Conservation (phyloP, 306 rosid genomes). For the Carpinus fangiana region DNA sequence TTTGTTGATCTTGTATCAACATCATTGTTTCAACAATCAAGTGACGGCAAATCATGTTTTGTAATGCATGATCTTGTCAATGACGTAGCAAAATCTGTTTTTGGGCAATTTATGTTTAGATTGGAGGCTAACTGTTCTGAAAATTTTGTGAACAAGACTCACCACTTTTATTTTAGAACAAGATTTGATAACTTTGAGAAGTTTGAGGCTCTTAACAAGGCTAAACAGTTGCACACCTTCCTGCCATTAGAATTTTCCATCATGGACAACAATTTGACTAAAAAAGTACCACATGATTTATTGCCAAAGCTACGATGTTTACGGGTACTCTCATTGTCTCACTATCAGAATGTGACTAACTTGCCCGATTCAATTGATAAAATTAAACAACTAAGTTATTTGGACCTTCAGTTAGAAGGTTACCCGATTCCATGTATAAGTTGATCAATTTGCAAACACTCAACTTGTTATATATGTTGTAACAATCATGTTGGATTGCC, state of each 20-base stretch:
- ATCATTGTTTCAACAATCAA: conserved; percentile 37
- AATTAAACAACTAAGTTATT: conserved; percentile 32
- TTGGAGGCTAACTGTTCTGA: not conserved
- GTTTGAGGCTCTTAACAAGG: conserved; percentile 20
- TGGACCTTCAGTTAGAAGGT: conserved; percentile 15
- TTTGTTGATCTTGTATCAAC: conserved; percentile 29
- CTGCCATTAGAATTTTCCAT: not conserved
- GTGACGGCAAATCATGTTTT: not conserved
- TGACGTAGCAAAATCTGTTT: conserved; percentile 36
- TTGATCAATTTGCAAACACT: conserved; percentile 41
- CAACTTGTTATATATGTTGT: conserved; percentile 24
- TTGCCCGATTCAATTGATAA: conserved; percentile 25
- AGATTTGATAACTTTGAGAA: conserved; percentile 17
- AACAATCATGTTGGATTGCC: conserved; percentile 4
- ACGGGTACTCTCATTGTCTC: conserved; percentile 22
- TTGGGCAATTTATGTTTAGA: conserved; percentile 9
- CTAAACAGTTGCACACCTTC: conserved; percentile 22
- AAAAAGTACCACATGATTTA: not conserved
- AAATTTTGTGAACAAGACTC: not conserved
- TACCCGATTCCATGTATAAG: conserved; percentile 25
- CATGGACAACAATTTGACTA: not conserved
- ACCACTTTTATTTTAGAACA: conserved; percentile 31
- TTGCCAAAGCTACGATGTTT: conserved; percentile 6
- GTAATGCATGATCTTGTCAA: conserved; percentile 40
- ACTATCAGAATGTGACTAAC: not conserved